Evolutionary conservation across 148 eudicot species (phyloP), one percentile per base, ranked within the genome.

Genomic region (Diospyros lotus): DNA sequence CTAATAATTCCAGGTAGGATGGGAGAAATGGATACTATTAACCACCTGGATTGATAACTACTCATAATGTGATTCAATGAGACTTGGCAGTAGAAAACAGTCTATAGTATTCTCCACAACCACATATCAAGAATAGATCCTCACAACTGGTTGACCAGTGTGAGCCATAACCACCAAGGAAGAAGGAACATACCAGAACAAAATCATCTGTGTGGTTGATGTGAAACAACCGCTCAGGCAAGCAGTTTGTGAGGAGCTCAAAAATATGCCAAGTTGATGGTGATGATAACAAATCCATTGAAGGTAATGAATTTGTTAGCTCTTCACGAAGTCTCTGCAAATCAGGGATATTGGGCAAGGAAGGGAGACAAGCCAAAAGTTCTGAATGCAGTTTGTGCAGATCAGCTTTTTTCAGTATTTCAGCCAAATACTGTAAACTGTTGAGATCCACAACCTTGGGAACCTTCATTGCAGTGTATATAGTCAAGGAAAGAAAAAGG

Each of bases 401-500:
- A 83, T 93, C 95, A 39, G 90, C 84, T 63, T 81, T 86, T 80
- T 83, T 89, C 70, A 93, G 75, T 42, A 85, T 89, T 74, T 87
- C 93, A 53, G 89, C 88, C 40, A 94, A 78, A 83, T 89, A 84
- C 63, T 85, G 86, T 54, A 92, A 74, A 28, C 84, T 76, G 64
- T 83, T 85, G 59, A 86, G 82, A 84, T 95, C 94, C 41, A 89
- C 91, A 65, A 92, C 96, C 45, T 78, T 80, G 15, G 98, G 97
- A 63, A 90, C 74, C 81, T 86, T 86, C 85, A 68, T 87, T 42
- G 93, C 97, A 54, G 97, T 90, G 84, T 93, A 93, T 76, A 93
- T 89, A 7, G 97, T 95, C 82, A 95, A 80, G 76, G 82, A 71
- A 10, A 95, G 90, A 85, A 95, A 95, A 62, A 95, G 85, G 78